Percentiles rank a stretch among this genome's conserved stretches.
Conservation (phyloP, 495 filamentous ascomycete species). For the Aspergillus sparsus region DNA sequence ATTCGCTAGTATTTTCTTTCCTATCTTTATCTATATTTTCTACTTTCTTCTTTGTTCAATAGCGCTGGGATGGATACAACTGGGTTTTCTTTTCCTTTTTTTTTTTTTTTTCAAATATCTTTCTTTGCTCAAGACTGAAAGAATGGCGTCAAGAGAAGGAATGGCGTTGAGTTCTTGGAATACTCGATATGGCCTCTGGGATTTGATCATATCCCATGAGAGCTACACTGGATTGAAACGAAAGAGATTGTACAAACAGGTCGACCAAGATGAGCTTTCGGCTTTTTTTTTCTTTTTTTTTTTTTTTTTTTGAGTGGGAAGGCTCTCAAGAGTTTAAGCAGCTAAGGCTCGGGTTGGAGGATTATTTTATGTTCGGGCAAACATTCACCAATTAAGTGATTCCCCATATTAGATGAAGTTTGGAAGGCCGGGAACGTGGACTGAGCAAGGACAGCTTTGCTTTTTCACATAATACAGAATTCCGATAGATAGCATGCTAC, state of each 20-base stretch:
- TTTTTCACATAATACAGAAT: neutral
- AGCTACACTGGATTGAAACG: neutral
- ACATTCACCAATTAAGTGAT: neutral
- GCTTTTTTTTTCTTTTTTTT: neutral
- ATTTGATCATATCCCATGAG: neutral
- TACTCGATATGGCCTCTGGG: conserved; percentile 3
- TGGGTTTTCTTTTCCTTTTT: neutral
- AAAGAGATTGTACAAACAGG: neutral
- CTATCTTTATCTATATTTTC: conserved; percentile 10
- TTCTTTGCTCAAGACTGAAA: neutral
- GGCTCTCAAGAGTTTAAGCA: no score
- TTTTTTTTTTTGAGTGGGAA: no score
- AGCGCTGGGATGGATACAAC: conserved; percentile 16
- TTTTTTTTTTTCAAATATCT: no score
- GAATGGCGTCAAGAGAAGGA: conserved; percentile 23
- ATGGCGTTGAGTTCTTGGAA: conserved; percentile 20
- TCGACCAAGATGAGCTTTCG: neutral
- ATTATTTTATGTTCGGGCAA: no score
- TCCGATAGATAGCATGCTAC: no score
- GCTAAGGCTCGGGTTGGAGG: no score
- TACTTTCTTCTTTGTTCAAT: conserved; percentile 7
- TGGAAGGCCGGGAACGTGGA: no score
- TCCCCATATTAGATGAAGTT: neutral
- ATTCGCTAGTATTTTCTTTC: conserved; percentile 19
- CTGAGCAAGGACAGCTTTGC: neutral